Conservation (phyloP, 129 eudicot species). For the Lactuca sativa region DNA sequence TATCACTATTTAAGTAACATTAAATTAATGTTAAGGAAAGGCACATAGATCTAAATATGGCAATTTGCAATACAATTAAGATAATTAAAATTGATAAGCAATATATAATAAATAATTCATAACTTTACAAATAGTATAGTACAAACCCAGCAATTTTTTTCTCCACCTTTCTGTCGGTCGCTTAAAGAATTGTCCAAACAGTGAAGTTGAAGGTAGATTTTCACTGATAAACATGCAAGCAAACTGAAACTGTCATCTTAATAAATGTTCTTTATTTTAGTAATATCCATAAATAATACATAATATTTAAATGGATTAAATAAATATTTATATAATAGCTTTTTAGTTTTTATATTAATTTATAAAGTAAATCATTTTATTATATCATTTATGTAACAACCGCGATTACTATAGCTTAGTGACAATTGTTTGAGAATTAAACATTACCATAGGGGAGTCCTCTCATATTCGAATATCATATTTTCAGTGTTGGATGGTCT, state of each 20-base stretch:
- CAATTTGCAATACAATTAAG: neutral
- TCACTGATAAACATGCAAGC: slow-evolving; percentile 18
- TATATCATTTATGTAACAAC: too few species aligned
- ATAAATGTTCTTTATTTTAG: neutral
- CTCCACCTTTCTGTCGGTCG: slow-evolving; percentile 35
- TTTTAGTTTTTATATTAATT: neutral
- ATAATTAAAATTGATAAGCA: neutral
- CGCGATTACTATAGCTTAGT: too few species aligned
- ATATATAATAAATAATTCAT: slow-evolving; percentile 9
- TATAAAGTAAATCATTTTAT: too few species aligned
- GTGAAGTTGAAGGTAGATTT: slow-evolving; percentile 33
- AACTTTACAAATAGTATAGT: neutral
- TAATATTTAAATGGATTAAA: neutral
- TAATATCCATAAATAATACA: neutral
- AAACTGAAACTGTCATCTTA: slow-evolving; percentile 23
- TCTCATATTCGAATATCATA: too few species aligned
- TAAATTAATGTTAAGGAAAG: slow-evolving; percentile 3
- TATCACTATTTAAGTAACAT: too few species aligned
- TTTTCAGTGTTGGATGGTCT: too few species aligned
- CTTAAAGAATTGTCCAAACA: slow-evolving; percentile 11
- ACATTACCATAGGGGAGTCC: too few species aligned
- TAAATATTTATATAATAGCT: neutral
- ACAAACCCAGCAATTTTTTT: slow-evolving; percentile 13
- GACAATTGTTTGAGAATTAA: too few species aligned
- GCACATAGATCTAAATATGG: neutral